These are phyloP conservation scores for Petunia secreta DNA, from an alignment of 257 asterid genomes.

Conservation along the genomic window DNA sequence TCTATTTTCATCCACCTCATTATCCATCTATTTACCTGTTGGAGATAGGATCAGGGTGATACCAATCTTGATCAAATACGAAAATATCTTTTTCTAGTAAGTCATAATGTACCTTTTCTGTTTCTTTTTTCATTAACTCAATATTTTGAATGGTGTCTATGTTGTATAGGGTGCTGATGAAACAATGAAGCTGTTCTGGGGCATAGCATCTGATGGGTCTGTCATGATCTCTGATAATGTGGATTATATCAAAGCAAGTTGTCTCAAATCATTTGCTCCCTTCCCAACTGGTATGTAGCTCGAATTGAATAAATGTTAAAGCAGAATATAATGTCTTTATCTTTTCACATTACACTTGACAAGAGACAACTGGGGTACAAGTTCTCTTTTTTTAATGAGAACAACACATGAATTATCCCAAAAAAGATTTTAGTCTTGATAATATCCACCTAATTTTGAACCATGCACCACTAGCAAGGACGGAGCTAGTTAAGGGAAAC, in stretches of 20 bases:
- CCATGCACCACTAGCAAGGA: too few relatives aligned
- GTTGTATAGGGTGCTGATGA: conserved; percentile 75
- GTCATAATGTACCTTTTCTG: neutral
- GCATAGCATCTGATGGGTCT: conserved; percentile 78
- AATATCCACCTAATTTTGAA: too few relatives aligned
- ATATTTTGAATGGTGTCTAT: conserved; percentile 18
- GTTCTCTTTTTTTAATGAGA: neutral
- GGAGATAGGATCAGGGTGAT: neutral
- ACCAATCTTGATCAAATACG: neutral
- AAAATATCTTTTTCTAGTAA: neutral
- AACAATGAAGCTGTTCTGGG: conserved; percentile 71
- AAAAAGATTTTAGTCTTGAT: too few relatives aligned
- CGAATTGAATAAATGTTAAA: neutral
- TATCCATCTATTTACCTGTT: neutral
- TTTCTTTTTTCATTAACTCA: neutral
- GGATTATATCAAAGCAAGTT: conserved; percentile 65
- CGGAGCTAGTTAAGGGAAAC: too few relatives aligned
- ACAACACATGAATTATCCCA: neutral
- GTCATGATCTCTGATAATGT: conserved; percentile 84
- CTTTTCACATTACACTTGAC: neutral
- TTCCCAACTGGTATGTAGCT: conserved; percentile 78
- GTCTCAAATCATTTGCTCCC: conserved; percentile 90
- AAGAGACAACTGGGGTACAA: conserved; percentile 3
- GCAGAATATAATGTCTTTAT: neutral
- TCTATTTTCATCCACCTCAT: neutral